phyloP scores from a whole-genome alignment of 495 filamentous ascomycete genomes.

The Cetradonia linearis region DNA sequence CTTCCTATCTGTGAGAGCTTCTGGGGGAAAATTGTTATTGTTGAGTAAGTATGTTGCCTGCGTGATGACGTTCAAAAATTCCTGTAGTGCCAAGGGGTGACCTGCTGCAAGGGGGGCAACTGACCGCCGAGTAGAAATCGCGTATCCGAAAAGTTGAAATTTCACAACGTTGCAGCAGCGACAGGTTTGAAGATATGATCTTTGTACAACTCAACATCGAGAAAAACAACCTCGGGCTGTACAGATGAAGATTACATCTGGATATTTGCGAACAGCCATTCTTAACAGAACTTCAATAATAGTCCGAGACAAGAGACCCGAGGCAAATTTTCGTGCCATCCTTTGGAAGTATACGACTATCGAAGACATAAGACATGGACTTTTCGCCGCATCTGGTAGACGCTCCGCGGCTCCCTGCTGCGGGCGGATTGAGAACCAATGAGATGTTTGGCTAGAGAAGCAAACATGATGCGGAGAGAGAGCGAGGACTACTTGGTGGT shows the following conservation, averaged over 20 bases:
- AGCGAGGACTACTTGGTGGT: no score
- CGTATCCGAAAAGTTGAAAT: background rate
- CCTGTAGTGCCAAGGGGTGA: background rate
- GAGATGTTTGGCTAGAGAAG: background rate
- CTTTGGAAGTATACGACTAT: background rate
- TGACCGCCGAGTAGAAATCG: no score
- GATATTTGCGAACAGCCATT: background rate
- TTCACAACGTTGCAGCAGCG: background rate
- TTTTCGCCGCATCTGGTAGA: slow-evolving; percentile 5
- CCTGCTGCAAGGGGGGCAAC: background rate
- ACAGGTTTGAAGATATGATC: slow-evolving; percentile 4
- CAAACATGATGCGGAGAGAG: background rate
- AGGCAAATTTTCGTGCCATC: slow-evolving; percentile 1
- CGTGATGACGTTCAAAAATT: background rate
- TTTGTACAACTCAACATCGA: background rate
- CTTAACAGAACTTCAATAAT: background rate
- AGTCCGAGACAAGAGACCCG: background rate
- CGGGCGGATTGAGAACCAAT: background rate
- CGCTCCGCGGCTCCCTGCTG: slow-evolving; percentile 3
- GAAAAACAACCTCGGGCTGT: background rate
- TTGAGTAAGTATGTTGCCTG: background rate
- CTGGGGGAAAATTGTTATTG: background rate
- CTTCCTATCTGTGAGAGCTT: background rate
- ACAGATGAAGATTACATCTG: slow-evolving; percentile 1
- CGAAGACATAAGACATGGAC: slow-evolving; percentile 1